A percentile compares a stretch with the other conserved stretches of the same genome.
Conservation (phyloP, 495 filamentous ascomycete species). For the Xylona heveae region DNA sequence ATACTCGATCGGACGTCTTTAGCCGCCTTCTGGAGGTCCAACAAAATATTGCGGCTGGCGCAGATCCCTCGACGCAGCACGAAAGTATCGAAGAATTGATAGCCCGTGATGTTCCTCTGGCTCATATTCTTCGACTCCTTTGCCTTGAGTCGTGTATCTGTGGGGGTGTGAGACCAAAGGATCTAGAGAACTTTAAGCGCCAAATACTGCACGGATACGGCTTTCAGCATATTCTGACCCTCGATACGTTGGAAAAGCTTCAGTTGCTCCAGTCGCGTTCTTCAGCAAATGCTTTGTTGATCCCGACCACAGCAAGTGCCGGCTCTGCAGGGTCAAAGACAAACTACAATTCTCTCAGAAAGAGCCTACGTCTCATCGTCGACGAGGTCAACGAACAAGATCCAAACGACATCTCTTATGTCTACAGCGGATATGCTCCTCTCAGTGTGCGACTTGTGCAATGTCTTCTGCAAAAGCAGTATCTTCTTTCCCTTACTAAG, state of each 20-base stretch:
- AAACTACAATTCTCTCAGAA: conserved; percentile 75
- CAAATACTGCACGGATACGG: conserved; percentile 84
- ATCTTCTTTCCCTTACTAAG: conserved; percentile 45
- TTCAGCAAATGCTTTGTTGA: conserved; percentile 46
- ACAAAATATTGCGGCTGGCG: conserved; percentile 82
- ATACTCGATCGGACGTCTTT: conserved; percentile 74
- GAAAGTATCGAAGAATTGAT: conserved; percentile 87
- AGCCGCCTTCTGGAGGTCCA: conserved; percentile 78
- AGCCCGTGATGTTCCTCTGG: conserved; percentile 56
- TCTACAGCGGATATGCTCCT: conserved; percentile 92
- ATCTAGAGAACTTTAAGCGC: conserved; percentile 74
- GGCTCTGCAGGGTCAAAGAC: conserved; percentile 37
- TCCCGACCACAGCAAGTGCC: conserved; percentile 21
- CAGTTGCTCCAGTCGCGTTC: conserved; percentile 55
- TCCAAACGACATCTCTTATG: conserved; percentile 92
- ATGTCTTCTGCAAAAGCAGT: conserved; percentile 77
- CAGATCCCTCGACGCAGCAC: conserved; percentile 72
- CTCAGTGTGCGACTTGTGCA: conserved; percentile 89
- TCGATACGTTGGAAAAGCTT: conserved; percentile 77
- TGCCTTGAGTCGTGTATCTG: conserved; percentile 82
- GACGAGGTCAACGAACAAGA: conserved; percentile 95
- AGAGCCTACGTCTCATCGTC: conserved; percentile 68
- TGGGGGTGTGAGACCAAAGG: conserved; percentile 67
- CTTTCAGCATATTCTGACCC: conserved; percentile 78
- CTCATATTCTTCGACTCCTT: conserved; percentile 60